A percentile compares a stretch with the other conserved stretches of the same genome.
Conservation (phyloP, 495 filamentous ascomycete genomes). For the Neurospora sp. region DNA sequence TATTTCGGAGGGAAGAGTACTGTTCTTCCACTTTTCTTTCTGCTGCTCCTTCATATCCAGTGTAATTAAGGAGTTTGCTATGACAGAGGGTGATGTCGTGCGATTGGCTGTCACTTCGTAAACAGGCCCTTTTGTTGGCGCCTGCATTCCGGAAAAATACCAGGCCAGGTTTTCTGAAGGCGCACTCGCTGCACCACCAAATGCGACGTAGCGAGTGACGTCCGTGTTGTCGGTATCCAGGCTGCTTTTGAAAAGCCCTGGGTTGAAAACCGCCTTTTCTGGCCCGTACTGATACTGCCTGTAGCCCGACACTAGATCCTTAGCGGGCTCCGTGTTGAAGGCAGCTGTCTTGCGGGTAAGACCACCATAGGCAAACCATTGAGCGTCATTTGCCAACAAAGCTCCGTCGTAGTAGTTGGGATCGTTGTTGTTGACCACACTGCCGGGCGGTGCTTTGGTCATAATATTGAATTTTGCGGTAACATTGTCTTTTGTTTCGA, state of each 20-base stretch:
- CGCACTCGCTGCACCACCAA: constrained; percentile 51
- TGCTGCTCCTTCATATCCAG: constrained; percentile 47
- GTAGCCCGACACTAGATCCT: constrained; percentile 38
- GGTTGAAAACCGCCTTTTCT: constrained; percentile 25
- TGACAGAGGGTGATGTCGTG: not conserved
- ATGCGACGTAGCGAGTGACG: constrained; percentile 50
- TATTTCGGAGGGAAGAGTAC: constrained; percentile 40
- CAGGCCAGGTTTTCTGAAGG: constrained; percentile 65
- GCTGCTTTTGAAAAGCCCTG: constrained; percentile 25
- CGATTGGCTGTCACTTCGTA: not conserved
- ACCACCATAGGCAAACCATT: constrained; percentile 47
- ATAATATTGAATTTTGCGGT: constrained; percentile 37
- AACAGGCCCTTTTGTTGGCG: no score
- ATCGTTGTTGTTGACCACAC: constrained; percentile 41
- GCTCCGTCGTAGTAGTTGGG: constrained; percentile 52
- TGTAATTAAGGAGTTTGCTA: constrained; percentile 38
- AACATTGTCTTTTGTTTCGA: constrained; percentile 44
- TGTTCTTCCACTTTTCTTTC: constrained; percentile 44
- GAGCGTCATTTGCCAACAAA: constrained; percentile 54
- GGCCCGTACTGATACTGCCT: constrained; percentile 40
- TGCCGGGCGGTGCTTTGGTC: constrained; percentile 31
- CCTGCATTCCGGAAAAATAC: constrained; percentile 49
- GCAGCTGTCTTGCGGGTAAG: constrained; percentile 14
- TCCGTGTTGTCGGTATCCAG: constrained; percentile 25
- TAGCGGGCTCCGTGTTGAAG: constrained; percentile 19